A percentile compares a stretch with the other conserved stretches of the same genome.
These are phyloP conservation scores for Paramecium sonneborni DNA, from an alignment of 73 alveolate genomes.

Conservation along the genomic window DNA sequence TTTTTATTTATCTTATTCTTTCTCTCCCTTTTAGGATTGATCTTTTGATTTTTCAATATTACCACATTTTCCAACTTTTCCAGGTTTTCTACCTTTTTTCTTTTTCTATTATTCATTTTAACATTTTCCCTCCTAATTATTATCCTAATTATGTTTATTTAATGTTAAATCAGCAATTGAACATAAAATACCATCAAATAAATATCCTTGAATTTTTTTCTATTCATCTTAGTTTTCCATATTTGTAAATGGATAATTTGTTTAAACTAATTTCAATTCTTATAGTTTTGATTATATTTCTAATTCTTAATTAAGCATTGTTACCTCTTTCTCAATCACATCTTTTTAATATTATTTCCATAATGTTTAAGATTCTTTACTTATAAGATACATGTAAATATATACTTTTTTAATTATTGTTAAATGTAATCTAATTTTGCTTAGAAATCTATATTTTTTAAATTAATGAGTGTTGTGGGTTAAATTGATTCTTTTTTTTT, in stretches of 20 bases:
- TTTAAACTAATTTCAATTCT: constrained; percentile 2
- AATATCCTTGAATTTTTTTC: background rate
- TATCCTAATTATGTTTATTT: background rate
- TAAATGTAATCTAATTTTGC: background rate
- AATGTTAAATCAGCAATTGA: background rate
- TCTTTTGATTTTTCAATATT: background rate
- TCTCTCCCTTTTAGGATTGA: background rate
- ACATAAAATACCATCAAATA: background rate
- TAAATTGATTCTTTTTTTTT: background rate
- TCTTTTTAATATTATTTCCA: constrained; percentile 12
- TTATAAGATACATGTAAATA: background rate
- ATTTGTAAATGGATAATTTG: background rate
- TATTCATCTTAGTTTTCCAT: background rate
- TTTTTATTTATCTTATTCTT: background rate
- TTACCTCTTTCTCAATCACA: background rate
- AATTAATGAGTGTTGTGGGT: background rate
- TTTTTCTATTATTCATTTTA: background rate
- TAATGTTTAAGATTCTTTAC: background rate
- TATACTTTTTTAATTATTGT: background rate
- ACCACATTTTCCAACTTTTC: background rate
- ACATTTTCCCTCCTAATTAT: background rate
- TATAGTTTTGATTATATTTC: background rate
- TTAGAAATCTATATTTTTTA: background rate
- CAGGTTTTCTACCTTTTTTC: constrained; percentile 31
- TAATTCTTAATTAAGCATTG: background rate